Evolutionary conservation across 1,284 basidiomycete genomes (phyloP), one percentile per base, ranked within the genome.

Genomic region (Boletellus deceptivus): DNA sequence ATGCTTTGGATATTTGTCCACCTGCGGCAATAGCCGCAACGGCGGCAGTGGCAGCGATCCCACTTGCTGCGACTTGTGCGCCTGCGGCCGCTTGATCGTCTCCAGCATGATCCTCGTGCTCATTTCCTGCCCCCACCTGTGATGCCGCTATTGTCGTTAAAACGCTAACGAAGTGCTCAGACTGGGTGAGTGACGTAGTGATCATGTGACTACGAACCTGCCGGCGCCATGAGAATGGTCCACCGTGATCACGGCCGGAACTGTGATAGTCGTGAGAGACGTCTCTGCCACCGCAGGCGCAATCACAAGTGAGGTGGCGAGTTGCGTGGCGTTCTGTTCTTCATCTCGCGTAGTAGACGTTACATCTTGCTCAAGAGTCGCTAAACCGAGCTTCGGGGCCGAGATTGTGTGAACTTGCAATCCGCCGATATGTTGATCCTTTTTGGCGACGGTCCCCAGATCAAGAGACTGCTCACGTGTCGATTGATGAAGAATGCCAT

Each of bases 201-300:
- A 16, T n/a, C 3, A 1, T 27, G 35, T 27, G 8, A 27, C 29
- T 16, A 59, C 54, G 4, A 18, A 59, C 57, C 47, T 45, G 10
- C 14, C 14, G 36, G 14, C 7, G 20, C 48, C 24, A 11, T 29
- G n/a, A 7, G 24, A 20, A 4, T 1, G n/a, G n/a, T 36, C 36
- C n/a, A 27, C 20, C 10, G 36, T 4, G 7, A 22, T n/a, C 2
- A 6, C 9, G 4, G 18, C 10, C 24, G 45, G 42, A 24, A n/a
- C 1, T 16, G 20, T 27, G 3, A 25, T 6, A 16, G 18, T 37
- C 22, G 51, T 43, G 20, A 34, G 16, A 7, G 44, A 41, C 17
- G 24, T 18, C 17, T n/a, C 14, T 6, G 14, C n/a, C 7, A 14
- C 49, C 9, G 18, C 13, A 6, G 29, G 2, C 9, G 36, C 48